phyloP scores from a whole-genome alignment of 805 yeast genomes.

The Starmerella stellata region DNA sequence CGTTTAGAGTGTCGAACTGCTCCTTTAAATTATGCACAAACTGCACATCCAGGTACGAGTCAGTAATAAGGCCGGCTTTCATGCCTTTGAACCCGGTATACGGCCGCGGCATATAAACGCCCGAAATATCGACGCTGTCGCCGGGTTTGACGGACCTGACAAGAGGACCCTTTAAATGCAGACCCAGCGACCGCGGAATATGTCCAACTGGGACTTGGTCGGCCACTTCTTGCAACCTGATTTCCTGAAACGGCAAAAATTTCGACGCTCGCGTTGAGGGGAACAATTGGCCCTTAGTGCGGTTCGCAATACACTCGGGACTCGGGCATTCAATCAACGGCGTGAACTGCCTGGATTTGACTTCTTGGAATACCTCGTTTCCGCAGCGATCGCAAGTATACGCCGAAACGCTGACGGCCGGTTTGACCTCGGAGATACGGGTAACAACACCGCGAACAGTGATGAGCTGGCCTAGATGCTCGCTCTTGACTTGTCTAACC shows the following conservation, averaged over 20 bases:
- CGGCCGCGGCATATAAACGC: constrained; percentile 83
- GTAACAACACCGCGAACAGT: constrained; percentile 91
- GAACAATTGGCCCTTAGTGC: constrained; percentile 71
- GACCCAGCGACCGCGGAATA: constrained; percentile 71
- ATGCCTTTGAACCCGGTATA: constrained; percentile 90
- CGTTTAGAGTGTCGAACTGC: constrained; percentile 69
- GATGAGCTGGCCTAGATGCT: constrained; percentile 64
- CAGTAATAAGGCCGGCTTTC: constrained; percentile 82
- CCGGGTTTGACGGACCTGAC: constrained; percentile 85
- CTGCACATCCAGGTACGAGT: constrained; percentile 83
- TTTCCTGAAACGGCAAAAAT: constrained; percentile 88
- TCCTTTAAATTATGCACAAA: constrained; percentile 71
- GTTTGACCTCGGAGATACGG: constrained; percentile 90
- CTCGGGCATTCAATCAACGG: constrained; percentile 85
- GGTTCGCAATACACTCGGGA: constrained; percentile 55
- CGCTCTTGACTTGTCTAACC: constrained; percentile 78
- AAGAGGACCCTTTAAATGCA: constrained; percentile 81
- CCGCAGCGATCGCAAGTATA: constrained; percentile 98
- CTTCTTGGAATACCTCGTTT: constrained; percentile 89
- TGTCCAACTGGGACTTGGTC: constrained; percentile 97
- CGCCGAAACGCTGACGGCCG: constrained; percentile 76
- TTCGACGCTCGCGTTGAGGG: constrained; percentile 92
- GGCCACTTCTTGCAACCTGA: constrained; percentile 82
- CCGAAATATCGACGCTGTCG: constrained; percentile 82
- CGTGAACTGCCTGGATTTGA: constrained; percentile 59